These are phyloP conservation scores for Sarcocystis neurona DNA, from an alignment of 169 alveolate genomes.

Conservation along the genomic window DNA sequence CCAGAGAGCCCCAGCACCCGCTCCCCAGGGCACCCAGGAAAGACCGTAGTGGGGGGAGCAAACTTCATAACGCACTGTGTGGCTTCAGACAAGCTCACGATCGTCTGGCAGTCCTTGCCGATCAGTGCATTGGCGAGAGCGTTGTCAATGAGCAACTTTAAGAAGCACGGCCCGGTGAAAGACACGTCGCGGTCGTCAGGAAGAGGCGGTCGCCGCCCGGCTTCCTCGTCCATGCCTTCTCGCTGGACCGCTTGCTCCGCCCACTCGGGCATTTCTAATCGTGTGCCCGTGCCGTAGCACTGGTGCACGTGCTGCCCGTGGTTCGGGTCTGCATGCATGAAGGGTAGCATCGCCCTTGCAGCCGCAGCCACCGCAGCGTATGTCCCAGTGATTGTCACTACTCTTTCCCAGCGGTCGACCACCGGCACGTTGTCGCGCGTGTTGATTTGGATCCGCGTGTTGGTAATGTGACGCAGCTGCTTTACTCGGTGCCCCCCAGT, in stretches of 20 bases:
- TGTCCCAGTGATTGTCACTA: constrained; percentile 36
- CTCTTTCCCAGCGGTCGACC: constrained; percentile 41
- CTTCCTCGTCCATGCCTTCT: constrained; percentile 60
- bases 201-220: constrained; percentile 38
- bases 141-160: constrained; percentile 43
- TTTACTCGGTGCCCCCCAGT: constrained; percentile 55
- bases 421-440: constrained; percentile 53
- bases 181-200: constrained; percentile 45
- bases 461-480: constrained; percentile 44
- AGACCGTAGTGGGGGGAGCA: constrained; percentile 5
- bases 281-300: constrained; percentile 50
- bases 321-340: constrained; percentile 59
- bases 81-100: constrained; percentile 22
- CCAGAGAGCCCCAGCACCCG: constrained; percentile 50
- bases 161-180: constrained; percentile 48
- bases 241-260: constrained; percentile 47
- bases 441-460: constrained; percentile 50
- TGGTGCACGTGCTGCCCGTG: constrained; percentile 53
- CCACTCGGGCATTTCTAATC: constrained; percentile 54
- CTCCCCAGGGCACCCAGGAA: constrained; percentile 25
- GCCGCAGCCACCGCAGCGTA: constrained; percentile 44
- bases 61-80: constrained; percentile 52
- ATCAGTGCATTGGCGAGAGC: constrained; percentile 57
- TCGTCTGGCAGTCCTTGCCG: constrained; percentile 39
- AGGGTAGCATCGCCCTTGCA: constrained; percentile 54